Percentiles rank a stretch among this genome's conserved stretches.
These are phyloP conservation scores for Andrographis paniculata DNA, from an alignment of 305 asterid genomes.

Conservation along the genomic window DNA sequence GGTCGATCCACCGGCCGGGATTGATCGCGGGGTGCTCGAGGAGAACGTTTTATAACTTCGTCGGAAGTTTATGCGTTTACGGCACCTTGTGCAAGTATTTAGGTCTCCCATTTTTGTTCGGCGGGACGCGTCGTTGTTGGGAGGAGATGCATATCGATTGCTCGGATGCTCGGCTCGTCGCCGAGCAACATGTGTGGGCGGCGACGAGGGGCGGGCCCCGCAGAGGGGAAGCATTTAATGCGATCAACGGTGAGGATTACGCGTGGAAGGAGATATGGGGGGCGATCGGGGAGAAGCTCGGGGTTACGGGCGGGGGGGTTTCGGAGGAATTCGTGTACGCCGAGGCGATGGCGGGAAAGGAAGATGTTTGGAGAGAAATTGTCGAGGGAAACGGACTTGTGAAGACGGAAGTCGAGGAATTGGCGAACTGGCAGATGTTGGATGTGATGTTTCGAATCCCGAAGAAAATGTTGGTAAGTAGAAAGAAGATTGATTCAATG, in stretches of 20 bases:
- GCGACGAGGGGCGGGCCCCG: slow-evolving; percentile 23
- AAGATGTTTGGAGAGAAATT: slow-evolving; percentile 55
- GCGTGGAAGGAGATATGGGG: slow-evolving; percentile 72
- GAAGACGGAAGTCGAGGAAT: slow-evolving; percentile 51
- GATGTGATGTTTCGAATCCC: slow-evolving; percentile 65
- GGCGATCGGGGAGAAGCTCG: slow-evolving; percentile 48
- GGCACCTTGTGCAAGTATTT: slow-evolving; percentile 61
- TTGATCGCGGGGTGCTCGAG: slow-evolving; percentile 59
- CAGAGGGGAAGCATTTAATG: slow-evolving; percentile 48
- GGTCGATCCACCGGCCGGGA: slow-evolving; percentile 88
- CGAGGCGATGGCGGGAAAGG: slow-evolving; percentile 46
- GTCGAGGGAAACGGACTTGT: slow-evolving; percentile 45
- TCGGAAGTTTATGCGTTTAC: slow-evolving; percentile 69
- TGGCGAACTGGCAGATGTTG: slow-evolving; percentile 69
- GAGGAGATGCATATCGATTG: slow-evolving; percentile 60
- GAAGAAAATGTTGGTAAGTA: slow-evolving; percentile 46
- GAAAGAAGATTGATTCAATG: slow-evolving; percentile 44
- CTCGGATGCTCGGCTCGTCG: slow-evolving; percentile 81
- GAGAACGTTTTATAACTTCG: slow-evolving; percentile 42
- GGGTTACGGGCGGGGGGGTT: slow-evolving; percentile 23
- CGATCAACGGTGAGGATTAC: slow-evolving; percentile 52
- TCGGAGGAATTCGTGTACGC: slow-evolving; percentile 29
- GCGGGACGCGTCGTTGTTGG: slow-evolving; percentile 67
- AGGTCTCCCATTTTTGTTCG: slow-evolving; percentile 64
- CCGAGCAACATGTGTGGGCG: slow-evolving; percentile 74